Evolutionary conservation across 164 flowering plant species (phyloP), one percentile per base, ranked within the genome.

Genomic region (Nymphaea colorata): DNA sequence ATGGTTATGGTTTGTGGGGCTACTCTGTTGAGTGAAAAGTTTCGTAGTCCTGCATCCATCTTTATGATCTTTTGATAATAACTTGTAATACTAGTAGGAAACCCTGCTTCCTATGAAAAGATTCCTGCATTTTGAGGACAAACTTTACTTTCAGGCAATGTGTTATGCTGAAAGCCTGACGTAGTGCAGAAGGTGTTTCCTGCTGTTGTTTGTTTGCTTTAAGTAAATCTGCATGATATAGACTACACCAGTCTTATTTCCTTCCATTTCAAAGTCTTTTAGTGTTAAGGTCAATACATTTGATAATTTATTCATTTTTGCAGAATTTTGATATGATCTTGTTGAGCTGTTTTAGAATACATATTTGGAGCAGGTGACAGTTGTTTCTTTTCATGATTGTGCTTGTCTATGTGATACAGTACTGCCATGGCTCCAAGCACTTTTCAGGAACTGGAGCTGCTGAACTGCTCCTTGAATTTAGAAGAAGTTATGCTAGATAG

Each of bases 401-500:
- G 55, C 7, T 12, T 12, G 5, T 47, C 11, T 47, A 47, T 47
- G 7, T 47, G 55, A 47, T 4, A 4, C 55, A 47, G 55, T 7
- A 47, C 7, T 47, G 12, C 55, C 55, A 47, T 47, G 55, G 55
- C 55, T 6, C 55, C 55, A 47, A 6, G 55, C 55, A 47, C 55
- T 47, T 47, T 12, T 47, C 55, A 7, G 16, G 64, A n/a, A n/a
- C 6, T 61, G 41, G 41, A n/a, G 7, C 64, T n/a, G 8, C 6
- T 61, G 64, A 36, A 10, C 64, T 61, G 36, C 41, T 61, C 64
- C 64, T 61, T 61, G 64, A 17, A 61, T n/a, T 6, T n/a, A 61
- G 64, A n/a, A 36, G 64, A 80, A 73, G 70, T 75, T 76, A 80
- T 64, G 69, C 68, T 80, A 67, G 66, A 73, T 67, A 76, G 78